phyloP scores from a whole-genome alignment of 257 asterid genomes.

The Avicennia marina region DNA sequence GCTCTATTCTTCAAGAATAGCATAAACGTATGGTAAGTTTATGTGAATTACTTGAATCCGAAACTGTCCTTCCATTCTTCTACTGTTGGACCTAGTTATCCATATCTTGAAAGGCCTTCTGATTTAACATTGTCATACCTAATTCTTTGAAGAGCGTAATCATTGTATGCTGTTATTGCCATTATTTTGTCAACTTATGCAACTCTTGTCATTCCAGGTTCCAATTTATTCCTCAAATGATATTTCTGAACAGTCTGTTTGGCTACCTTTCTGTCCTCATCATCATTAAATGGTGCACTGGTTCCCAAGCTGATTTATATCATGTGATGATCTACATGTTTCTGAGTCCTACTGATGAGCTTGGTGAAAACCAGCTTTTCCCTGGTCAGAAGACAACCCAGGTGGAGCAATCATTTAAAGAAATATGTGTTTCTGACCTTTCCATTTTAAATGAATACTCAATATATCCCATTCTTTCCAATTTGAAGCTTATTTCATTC shows the following conservation, averaged over 20 bases:
- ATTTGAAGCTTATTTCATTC: conserved; percentile 10
- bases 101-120: not conserved
- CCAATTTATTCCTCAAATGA: conserved; percentile 88
- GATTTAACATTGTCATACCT: conserved; percentile 37
- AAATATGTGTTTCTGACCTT: not conserved
- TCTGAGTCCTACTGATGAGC: conserved; percentile 88
- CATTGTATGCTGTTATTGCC: conserved; percentile 25
- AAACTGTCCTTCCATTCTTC: conserved; percentile 4
- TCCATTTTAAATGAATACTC: not conserved
- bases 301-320: conserved; percentile 92
- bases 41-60: conserved; percentile 10
- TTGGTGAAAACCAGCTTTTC: conserved; percentile 93
- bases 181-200: conserved; percentile 15
- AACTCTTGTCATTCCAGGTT: conserved; percentile 58
- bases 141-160: conserved; percentile 33
- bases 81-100: not conserved
- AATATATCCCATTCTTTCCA: not conserved
- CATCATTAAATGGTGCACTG: conserved; percentile 91
- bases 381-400: conserved; percentile 81
- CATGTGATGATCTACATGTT: conserved; percentile 99
- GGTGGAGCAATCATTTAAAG: conserved; percentile 28
- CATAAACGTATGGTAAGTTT: conserved; percentile 70
- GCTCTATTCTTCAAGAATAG: conserved; percentile 73
- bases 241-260: conserved; percentile 83
- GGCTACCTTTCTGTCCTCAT: conserved; percentile 89